A percentile compares a stretch with the other conserved stretches of the same genome.
Evolutionary conservation across 1,284 basidiomycete species (phyloP).

Genomic region (Leccinum huronense): DNA sequence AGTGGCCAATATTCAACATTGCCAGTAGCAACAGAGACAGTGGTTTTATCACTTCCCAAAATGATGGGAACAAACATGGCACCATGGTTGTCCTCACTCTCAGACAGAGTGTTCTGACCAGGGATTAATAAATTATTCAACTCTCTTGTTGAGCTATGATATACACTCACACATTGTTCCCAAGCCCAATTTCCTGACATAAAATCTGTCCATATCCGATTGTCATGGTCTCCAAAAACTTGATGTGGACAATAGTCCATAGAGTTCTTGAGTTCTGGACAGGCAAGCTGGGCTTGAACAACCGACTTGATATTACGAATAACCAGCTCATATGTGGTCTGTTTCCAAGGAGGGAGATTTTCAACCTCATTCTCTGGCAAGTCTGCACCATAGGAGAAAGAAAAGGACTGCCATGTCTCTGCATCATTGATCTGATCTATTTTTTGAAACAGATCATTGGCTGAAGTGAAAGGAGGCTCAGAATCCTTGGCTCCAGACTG

Average conservation of each 20-base stretch:
- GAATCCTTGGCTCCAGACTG: no score
- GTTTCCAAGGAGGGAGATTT: not conserved
- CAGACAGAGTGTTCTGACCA: not conserved
- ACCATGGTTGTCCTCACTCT: not conserved
- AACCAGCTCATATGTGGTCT: not conserved
- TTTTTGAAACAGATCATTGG: not conserved
- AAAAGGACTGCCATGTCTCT: not conserved
- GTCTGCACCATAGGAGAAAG: not conserved
- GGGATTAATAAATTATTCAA: not conserved
- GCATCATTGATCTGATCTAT: not conserved
- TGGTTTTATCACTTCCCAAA: slow-evolving; percentile 14
- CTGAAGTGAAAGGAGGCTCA: not conserved
- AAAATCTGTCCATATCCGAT: not conserved
- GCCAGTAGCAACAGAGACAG: slow-evolving; percentile 7
- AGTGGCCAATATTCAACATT: slow-evolving; percentile 3
- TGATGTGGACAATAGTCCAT: not conserved
- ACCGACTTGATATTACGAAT: not conserved
- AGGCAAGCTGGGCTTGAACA: not conserved
- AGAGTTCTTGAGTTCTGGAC: not conserved
- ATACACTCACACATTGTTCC: not conserved
- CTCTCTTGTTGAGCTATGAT: no score
- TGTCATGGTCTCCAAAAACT: not conserved
- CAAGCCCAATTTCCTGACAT: not conserved
- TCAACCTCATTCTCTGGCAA: not conserved
- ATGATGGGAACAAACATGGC: slow-evolving; percentile 8